Conservation (phyloP, 495 filamentous ascomycete species). For the Tuber brumale region DNA sequence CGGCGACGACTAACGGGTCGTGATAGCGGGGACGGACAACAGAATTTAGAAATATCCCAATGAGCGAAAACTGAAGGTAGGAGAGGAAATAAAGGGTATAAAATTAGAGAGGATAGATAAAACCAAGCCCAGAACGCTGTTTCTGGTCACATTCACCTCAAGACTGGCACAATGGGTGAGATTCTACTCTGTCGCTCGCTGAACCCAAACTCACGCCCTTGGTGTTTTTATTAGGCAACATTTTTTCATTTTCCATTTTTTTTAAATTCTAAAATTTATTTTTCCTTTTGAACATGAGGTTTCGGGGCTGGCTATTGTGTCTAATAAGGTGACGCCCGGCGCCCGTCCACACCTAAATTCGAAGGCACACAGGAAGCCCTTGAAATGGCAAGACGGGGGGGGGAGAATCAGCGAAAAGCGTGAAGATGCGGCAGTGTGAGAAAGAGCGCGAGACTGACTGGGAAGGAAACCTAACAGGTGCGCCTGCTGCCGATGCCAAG, state of each 20-base stretch:
- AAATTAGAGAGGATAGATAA: neutral
- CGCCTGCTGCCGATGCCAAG: slow-evolving; percentile 14
- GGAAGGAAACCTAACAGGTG: neutral
- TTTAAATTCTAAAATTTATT: neutral
- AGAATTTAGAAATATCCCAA: neutral
- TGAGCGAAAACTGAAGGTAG: neutral
- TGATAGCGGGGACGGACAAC: neutral
- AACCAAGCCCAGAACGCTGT: neutral
- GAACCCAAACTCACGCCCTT: neutral
- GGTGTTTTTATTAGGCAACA: neutral
- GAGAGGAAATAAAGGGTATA: neutral
- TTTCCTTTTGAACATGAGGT: neutral
- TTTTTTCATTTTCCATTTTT: neutral
- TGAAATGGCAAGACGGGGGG: slow-evolving; percentile 4
- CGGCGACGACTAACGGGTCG: neutral
- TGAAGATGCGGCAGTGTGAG: slow-evolving; percentile 12
- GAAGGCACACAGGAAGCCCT: neutral
- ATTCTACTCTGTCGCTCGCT: neutral
- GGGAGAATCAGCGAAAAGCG: slow-evolving; percentile 14
- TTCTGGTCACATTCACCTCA: slow-evolving; percentile 1
- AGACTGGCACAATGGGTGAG: neutral
- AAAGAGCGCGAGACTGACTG: neutral
- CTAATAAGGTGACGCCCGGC: neutral
- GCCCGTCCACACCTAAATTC: neutral
- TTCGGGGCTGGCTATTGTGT: neutral